Percentiles rank a stretch among this genome's conserved stretches.
Conservation (phyloP, 176 grass and related monocot genomes). For the Pontederia crassipes region DNA sequence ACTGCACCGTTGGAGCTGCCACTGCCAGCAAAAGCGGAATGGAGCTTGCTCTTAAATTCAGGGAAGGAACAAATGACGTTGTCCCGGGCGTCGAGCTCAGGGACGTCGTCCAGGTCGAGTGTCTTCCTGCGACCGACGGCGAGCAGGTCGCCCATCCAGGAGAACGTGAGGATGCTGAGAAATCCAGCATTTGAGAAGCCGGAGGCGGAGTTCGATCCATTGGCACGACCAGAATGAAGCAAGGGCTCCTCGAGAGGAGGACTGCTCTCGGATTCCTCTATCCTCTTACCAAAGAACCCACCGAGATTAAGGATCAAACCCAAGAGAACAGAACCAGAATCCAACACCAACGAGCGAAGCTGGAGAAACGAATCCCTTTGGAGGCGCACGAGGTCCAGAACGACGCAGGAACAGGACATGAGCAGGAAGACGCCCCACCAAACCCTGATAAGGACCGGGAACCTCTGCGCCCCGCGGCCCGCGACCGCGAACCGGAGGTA, state of each 20-base stretch:
- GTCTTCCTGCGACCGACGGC: constrained; percentile 51
- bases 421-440: constrained; percentile 57
- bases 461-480: constrained; percentile 25
- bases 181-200: constrained; percentile 45
- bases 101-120: constrained; percentile 63
- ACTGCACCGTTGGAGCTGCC: constrained; percentile 20
- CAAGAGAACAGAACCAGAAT: constrained; percentile 27
- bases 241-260: constrained; percentile 46
- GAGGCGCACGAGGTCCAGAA: constrained; percentile 18
- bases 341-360: constrained; percentile 31
- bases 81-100: constrained; percentile 36
- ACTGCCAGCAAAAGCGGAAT: constrained; percentile 11
- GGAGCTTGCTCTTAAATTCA: constrained; percentile 48
- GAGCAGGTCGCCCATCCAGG: constrained; percentile 52
- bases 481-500: constrained; percentile 39
- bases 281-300: constrained; percentile 26
- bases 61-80: constrained; percentile 38
- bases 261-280: neutral
- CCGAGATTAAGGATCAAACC: constrained; percentile 23
- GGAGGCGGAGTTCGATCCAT: constrained; percentile 11
- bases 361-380: neutral
- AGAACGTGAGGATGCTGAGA: constrained; percentile 63
- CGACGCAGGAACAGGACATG: constrained; percentile 26
- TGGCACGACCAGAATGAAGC: constrained; percentile 20
- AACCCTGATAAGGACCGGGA: constrained; percentile 39